phyloP scores from a whole-genome alignment of 352 stramenopile species.

The Globisporangium parvum region DNA sequence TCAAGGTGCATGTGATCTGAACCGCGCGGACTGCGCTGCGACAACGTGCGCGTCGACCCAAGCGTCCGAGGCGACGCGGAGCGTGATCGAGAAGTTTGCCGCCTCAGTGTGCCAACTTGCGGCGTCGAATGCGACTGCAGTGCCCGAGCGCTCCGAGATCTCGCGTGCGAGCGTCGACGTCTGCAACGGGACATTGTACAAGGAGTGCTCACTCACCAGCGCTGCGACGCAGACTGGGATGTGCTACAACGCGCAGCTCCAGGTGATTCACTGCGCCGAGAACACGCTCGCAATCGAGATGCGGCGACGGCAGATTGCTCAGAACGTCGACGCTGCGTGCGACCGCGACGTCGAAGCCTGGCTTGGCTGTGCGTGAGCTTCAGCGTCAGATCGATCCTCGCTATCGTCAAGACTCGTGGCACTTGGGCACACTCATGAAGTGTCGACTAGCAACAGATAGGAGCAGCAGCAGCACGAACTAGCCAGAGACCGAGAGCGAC shows the following conservation, averaged over 20 bases:
- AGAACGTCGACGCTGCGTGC: constrained; percentile 17
- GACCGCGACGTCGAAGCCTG: constrained; percentile 23
- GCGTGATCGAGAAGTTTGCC: constrained; percentile 16
- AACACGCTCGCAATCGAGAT: constrained; percentile 12
- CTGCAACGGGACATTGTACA: constrained; percentile 37
- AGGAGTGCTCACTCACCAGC: constrained; percentile 17
- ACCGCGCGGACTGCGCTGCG: constrained; percentile 15
- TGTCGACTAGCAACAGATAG: too few relatives aligned
- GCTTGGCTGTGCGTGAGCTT: constrained; percentile 18
- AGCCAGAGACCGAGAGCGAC: too few relatives aligned
- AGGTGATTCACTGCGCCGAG: constrained; percentile 20
- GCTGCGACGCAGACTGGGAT: constrained; percentile 14
- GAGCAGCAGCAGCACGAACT: too few relatives aligned
- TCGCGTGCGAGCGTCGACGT: constrained; percentile 16
- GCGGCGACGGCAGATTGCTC: constrained; percentile 2
- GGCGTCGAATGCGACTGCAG: constrained; percentile 5
- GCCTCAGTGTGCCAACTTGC: constrained; percentile 14
- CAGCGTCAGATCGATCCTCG: not conserved
- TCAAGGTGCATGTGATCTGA: constrained; percentile 17
- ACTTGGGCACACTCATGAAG: too few relatives aligned
- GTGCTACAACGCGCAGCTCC: constrained; percentile 31
- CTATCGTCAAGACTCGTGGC: not conserved
- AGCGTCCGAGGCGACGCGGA: constrained; percentile 14
- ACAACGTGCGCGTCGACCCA: constrained; percentile 1
- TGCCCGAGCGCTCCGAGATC: constrained; percentile 11